A percentile compares a stretch with the other conserved stretches of the same genome.
Conservation (phyloP, 169 alveolate genomes). For the Cyclospora cayetanensis region DNA sequence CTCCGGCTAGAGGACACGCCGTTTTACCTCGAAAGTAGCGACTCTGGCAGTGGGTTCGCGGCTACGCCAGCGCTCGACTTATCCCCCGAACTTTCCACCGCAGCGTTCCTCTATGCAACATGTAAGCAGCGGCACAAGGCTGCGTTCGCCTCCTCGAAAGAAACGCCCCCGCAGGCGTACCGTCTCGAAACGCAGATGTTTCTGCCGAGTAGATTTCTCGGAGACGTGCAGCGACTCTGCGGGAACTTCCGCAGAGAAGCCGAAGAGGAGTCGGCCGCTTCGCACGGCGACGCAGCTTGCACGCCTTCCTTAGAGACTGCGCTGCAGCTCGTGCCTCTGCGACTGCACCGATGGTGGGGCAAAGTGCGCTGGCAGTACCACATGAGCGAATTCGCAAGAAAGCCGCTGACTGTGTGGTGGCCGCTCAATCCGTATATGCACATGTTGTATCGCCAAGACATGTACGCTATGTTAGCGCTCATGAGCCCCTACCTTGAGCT, state of each 20-base stretch:
- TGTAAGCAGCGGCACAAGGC: no score
- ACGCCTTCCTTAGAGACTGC: conserved; percentile 39
- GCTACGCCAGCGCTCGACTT: neutral
- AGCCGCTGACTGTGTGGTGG: conserved; percentile 22
- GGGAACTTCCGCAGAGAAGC: neutral
- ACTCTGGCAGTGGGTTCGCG: neutral
- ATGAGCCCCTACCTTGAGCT: conserved; percentile 64
- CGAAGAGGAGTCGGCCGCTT: neutral
- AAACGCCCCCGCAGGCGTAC: neutral
- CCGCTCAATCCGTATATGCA: conserved; percentile 56
- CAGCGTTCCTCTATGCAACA: neutral
- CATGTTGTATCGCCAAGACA: conserved; percentile 36
- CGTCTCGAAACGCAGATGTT: neutral
- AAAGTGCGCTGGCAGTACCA: conserved; percentile 64
- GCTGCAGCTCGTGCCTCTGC: conserved; percentile 6
- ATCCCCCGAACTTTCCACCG: neutral
- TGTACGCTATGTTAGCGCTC: conserved; percentile 35
- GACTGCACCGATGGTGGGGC: conserved; percentile 64
- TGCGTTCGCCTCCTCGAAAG: no score
- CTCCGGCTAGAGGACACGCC: neutral
- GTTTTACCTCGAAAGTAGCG: neutral
- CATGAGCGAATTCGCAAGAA: conserved; percentile 45
- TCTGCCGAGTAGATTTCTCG: conserved; percentile 20
- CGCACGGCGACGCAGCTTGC: no score
- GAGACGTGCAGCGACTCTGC: conserved; percentile 4